These are phyloP conservation scores for Ophiobolus disseminans DNA, from an alignment of 2,329 filamentous ascomycete genomes.

Conservation along the genomic window DNA sequence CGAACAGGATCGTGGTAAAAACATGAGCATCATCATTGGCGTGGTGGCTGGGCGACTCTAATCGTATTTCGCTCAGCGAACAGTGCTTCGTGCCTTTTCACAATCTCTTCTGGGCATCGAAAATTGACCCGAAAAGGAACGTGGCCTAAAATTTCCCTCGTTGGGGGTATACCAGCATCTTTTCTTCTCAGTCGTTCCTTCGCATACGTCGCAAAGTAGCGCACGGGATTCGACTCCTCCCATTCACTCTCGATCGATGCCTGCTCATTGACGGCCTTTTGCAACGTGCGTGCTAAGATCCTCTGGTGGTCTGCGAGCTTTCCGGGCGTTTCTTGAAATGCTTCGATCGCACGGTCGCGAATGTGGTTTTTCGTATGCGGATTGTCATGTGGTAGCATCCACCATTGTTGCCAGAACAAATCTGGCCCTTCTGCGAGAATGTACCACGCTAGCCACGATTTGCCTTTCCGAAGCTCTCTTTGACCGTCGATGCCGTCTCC, in stretches of 20 bases:
- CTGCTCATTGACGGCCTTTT: conserved; percentile 29
- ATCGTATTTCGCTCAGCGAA: not conserved
- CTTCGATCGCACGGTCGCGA: conserved; percentile 32
- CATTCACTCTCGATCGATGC: conserved; percentile 15
- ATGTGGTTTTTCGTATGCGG: conserved; percentile 33
- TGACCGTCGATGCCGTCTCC: conserved; percentile 34
- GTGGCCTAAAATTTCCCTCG: conserved; percentile 25
- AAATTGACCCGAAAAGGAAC: conserved; percentile 41
- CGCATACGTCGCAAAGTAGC: conserved; percentile 33
- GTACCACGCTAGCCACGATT: conserved; percentile 44
- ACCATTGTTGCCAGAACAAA: conserved; percentile 45
- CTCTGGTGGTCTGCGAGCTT: conserved; percentile 28
- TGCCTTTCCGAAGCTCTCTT: conserved; percentile 32
- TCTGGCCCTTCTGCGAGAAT: conserved; percentile 38
- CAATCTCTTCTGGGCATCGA: conserved; percentile 33
- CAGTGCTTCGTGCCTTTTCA: conserved; percentile 18
- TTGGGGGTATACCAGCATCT: conserved; percentile 13
- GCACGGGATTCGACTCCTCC: conserved; percentile 23
- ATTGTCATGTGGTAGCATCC: conserved; percentile 19
- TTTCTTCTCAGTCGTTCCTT: conserved; percentile 19
- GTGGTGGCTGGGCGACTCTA: not conserved
- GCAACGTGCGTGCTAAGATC: conserved; percentile 24
- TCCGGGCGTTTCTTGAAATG: conserved; percentile 24
- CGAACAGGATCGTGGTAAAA: not conserved
- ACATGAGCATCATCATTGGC: not conserved